A percentile compares a stretch with the other conserved stretches of the same genome.
Evolutionary conservation across 495 filamentous ascomycete genomes (phyloP).

Genomic region (Pyrenula aspistea): DNA sequence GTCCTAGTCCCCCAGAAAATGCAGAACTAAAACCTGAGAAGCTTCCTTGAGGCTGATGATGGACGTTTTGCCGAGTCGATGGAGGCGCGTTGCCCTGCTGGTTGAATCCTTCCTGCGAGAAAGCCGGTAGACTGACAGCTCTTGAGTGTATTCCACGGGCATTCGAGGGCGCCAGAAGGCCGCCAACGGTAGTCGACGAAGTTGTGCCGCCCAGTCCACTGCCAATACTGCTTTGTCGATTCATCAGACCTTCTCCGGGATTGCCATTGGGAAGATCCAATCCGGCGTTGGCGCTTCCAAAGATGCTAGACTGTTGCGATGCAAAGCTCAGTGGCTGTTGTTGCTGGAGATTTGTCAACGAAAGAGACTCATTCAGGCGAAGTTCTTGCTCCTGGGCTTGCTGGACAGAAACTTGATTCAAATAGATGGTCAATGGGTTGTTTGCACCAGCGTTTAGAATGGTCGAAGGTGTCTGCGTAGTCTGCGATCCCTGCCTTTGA

Average conservation of each 20-base stretch:
- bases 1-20: slow-evolving; percentile 34
- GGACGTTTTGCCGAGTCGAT: slow-evolving; percentile 25
- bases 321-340: slow-evolving; percentile 42
- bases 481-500: slow-evolving; percentile 36
- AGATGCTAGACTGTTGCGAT: slow-evolving; percentile 39
- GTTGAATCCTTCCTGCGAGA: slow-evolving; percentile 45
- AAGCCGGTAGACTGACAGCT: slow-evolving; percentile 72
- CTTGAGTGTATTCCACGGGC: slow-evolving; percentile 64
- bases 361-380: slow-evolving; percentile 34
- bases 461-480: slow-evolving; percentile 46
- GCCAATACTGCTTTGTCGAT: slow-evolving; percentile 43
- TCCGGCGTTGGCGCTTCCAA: slow-evolving; percentile 32
- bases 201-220: slow-evolving; percentile 41
- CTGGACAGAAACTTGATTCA: slow-evolving; percentile 73
- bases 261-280: slow-evolving; percentile 43
- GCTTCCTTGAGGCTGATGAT: slow-evolving; percentile 41
- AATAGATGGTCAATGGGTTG: slow-evolving; percentile 92
- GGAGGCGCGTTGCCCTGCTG: slow-evolving; percentile 26
- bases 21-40: slow-evolving; percentile 47
- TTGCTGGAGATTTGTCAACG: slow-evolving; percentile 43
- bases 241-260: slow-evolving; percentile 28
- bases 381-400: slow-evolving; percentile 53
- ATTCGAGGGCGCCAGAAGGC: slow-evolving; percentile 64
- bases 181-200: slow-evolving; percentile 53
- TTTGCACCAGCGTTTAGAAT: slow-evolving; percentile 66